Evolutionary conservation across 257 asterid genomes (phyloP).

Genomic region (Penstemon davidsonii): DNA sequence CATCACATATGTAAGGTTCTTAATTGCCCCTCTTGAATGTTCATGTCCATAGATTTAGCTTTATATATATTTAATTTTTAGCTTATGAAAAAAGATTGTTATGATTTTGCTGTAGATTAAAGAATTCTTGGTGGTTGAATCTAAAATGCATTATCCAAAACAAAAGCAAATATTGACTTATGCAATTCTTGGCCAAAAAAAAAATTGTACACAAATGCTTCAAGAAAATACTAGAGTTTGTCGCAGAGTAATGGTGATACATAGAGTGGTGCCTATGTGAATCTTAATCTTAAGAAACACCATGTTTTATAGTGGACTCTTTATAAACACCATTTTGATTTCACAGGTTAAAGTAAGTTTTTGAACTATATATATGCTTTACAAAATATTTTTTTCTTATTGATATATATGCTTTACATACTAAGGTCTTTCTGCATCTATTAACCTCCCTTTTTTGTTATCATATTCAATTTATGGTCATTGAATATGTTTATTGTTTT

Average conservation of each 20-base stretch:
- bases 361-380: slow-evolving; percentile 4
- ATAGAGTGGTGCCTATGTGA: not conserved
- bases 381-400: too few relatives aligned
- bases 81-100: not conserved
- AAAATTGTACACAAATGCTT: too few relatives aligned
- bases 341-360: not conserved
- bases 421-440: not conserved
- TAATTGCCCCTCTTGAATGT: slow-evolving; percentile 5
- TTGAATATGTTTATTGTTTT: not conserved
- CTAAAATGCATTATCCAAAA: not conserved
- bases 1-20: slow-evolving; percentile 77
- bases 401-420: too few relatives aligned
- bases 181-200: not conserved
- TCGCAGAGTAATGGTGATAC: not conserved
- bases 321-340: not conserved
- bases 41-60: slow-evolving; percentile 17
- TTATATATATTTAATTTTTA: slow-evolving; percentile 1
- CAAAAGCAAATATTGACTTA: not conserved
- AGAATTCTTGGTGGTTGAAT: not conserved
- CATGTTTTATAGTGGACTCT: not conserved
- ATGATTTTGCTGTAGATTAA: slow-evolving; percentile 3
- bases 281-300: not conserved
- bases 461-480: not conserved
- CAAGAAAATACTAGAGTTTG: too few relatives aligned
- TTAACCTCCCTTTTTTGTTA: not conserved